Evolutionary conservation across 345 rosid genomes (phyloP).

Genomic region (Heritiera littoralis): DNA sequence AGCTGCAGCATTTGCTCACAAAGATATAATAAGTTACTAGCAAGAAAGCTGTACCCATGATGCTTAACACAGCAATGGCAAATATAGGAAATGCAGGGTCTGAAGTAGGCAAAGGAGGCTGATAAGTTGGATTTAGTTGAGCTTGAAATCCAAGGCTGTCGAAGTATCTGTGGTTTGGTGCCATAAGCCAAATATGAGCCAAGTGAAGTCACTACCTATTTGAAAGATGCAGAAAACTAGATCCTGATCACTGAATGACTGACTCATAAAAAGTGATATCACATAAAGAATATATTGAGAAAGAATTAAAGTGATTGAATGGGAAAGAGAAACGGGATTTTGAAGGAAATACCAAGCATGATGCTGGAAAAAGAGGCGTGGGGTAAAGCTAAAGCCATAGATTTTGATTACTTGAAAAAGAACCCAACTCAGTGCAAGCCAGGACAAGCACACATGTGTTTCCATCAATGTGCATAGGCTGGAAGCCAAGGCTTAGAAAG

Average conservation of each 20-base stretch:
- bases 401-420: slow-evolving; percentile 16
- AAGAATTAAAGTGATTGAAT: slow-evolving; percentile 12
- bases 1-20: slow-evolving; percentile 47
- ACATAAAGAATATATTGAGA: neutral
- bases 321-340: slow-evolving; percentile 20
- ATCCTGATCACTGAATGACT: neutral
- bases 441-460: slow-evolving; percentile 19
- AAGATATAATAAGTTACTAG: slow-evolving; percentile 46
- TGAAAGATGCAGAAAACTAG: slow-evolving; percentile 11
- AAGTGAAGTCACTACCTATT: neutral
- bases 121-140: slow-evolving; percentile 23
- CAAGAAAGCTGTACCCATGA: slow-evolving; percentile 42
- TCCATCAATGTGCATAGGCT: slow-evolving; percentile 9
- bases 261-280: slow-evolving; percentile 2
- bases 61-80: slow-evolving; percentile 41
- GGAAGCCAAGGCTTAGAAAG: slow-evolving; percentile 1
- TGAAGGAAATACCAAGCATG: slow-evolving; percentile 23
- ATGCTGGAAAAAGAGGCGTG: neutral
- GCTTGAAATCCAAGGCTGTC: slow-evolving; percentile 23
- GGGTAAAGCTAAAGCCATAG: slow-evolving; percentile 12
- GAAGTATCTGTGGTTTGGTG: slow-evolving; percentile 11
- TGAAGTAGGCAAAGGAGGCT: slow-evolving; percentile 27
- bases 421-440: slow-evolving; percentile 11
- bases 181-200: slow-evolving; percentile 30
- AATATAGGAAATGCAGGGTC: slow-evolving; percentile 46